Evolutionary conservation across 164 flowering plant species (phyloP), one percentile per base, ranked within the genome.

Genomic region (Umbilicus rupestris): DNA sequence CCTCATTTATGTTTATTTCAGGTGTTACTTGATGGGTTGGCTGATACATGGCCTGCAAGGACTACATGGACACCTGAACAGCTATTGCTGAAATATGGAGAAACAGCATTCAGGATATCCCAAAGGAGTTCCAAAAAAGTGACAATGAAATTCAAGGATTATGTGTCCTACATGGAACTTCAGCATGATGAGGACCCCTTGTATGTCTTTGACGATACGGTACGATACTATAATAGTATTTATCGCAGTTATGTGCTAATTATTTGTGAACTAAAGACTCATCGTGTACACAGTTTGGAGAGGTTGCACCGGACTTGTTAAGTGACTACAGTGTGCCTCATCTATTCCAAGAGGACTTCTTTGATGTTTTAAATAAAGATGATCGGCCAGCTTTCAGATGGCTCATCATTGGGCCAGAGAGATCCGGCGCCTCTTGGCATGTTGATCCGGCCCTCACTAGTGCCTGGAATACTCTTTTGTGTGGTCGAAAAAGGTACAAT

Each of bases 391-490:
- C 98, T 42, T 93, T 74, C 73, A 84, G 98, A 78, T 93, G 98
- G 98, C 80, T 93, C 72, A 87, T 93, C 50, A 83, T 90, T 79
- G 98, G 98, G 46, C 98, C 98, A 52, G 89, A 90, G 79, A 90
- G 98, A 70, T 93, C 98, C 66, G 98, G 98, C 78, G 96, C 98
- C 31, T 93, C 98, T n/a, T 93, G 98, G 98, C 98, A 93, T 83
- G 89, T 90, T 71, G 98, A 93, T 84, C 98, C 98, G 46, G 90
- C 88, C 64, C 97, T 93, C 69, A 93, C 98, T 35, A 90, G 98
- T 83, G 98, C 98, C 63, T 93, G 98, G 98, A 93, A 93, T 77
- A 93, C 98, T 70, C 90, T 93, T 75, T 74, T 93, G 0, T 80
- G 79, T 75, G 98, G 98, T 35, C 92, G 96, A 62, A 93, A 93